phyloP scores from a whole-genome alignment of 2,329 filamentous ascomycete species.

The Fusarium burgessii region DNA sequence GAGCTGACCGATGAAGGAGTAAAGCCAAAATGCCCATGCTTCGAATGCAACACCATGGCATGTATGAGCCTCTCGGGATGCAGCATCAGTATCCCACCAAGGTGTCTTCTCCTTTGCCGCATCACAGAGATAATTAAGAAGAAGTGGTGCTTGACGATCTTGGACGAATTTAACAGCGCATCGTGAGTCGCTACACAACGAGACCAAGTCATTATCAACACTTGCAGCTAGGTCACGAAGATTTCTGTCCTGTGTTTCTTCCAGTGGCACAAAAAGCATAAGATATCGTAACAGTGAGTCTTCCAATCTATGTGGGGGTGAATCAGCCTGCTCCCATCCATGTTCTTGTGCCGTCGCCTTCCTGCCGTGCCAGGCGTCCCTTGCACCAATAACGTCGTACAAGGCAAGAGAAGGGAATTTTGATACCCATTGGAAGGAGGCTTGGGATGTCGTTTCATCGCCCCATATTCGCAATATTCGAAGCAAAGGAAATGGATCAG shows the following conservation, averaged over 20 bases:
- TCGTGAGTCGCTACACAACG: constrained; percentile 50
- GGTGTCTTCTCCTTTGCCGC: constrained; percentile 48
- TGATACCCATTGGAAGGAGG: constrained; percentile 56
- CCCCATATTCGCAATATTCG: constrained; percentile 62
- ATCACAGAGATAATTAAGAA: constrained; percentile 52
- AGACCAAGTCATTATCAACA: constrained; percentile 53
- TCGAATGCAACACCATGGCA: constrained; percentile 55
- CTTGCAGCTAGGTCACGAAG: constrained; percentile 48
- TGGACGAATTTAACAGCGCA: constrained; percentile 51
- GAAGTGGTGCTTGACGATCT: constrained; percentile 46
- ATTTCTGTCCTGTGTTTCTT: constrained; percentile 41
- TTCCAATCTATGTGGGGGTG: constrained; percentile 38
- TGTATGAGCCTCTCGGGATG: constrained; percentile 44
- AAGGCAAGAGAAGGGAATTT: constrained; percentile 59
- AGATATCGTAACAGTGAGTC: constrained; percentile 53
- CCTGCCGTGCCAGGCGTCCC: constrained; percentile 53
- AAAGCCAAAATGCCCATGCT: constrained; percentile 57
- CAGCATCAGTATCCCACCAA: constrained; percentile 49
- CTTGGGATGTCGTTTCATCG: constrained; percentile 53
- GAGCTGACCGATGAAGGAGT: constrained; percentile 56
- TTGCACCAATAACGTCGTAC: constrained; percentile 57
- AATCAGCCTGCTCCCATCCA: constrained; percentile 52
- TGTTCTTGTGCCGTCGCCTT: constrained; percentile 41
- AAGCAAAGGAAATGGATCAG: constrained; percentile 59
- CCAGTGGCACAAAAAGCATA: constrained; percentile 50